A percentile compares a stretch with the other conserved stretches of the same genome.
Conservation (phyloP, 495 filamentous ascomycete species). For the Aspergillus biplanus region DNA sequence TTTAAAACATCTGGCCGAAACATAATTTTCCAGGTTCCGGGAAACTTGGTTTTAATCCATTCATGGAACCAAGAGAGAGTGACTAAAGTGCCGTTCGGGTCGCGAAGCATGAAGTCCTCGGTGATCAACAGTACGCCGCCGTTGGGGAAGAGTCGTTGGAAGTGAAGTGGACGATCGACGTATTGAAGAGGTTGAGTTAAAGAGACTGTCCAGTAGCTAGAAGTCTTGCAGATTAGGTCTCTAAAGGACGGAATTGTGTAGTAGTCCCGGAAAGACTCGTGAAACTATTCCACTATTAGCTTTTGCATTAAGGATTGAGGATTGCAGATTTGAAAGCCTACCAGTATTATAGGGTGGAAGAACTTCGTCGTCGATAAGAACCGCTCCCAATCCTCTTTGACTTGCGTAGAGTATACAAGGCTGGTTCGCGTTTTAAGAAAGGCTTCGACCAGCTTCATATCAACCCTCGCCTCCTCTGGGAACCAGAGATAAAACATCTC, state of each 20-base stretch:
- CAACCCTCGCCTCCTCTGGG: constrained; percentile 29
- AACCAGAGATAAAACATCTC: constrained; percentile 46
- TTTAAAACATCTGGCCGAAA: constrained; percentile 45
- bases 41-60: constrained; percentile 23
- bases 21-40: constrained; percentile 44
- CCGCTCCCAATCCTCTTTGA: constrained; percentile 41
- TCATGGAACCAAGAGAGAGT: constrained; percentile 63
- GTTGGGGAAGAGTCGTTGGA: constrained; percentile 58
- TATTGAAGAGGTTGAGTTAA: constrained; percentile 32
- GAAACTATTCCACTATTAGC: constrained; percentile 39
- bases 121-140: constrained; percentile 64
- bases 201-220: constrained; percentile 45
- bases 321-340: constrained; percentile 25
- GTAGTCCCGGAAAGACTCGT: constrained; percentile 40
- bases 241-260: constrained; percentile 35
- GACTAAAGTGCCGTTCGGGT: constrained; percentile 51
- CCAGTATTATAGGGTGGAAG: constrained; percentile 44
- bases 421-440: constrained; percentile 35
- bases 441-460: constrained; percentile 32
- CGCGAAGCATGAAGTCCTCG: constrained; percentile 60
- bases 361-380: constrained; percentile 34
- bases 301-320: no score
- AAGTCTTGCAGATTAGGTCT: constrained; percentile 24
- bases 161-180: constrained; percentile 26
- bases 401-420: constrained; percentile 37